phyloP scores from a whole-genome alignment of 2,329 filamentous ascomycete species.

The Pseudocercospora vitis region DNA sequence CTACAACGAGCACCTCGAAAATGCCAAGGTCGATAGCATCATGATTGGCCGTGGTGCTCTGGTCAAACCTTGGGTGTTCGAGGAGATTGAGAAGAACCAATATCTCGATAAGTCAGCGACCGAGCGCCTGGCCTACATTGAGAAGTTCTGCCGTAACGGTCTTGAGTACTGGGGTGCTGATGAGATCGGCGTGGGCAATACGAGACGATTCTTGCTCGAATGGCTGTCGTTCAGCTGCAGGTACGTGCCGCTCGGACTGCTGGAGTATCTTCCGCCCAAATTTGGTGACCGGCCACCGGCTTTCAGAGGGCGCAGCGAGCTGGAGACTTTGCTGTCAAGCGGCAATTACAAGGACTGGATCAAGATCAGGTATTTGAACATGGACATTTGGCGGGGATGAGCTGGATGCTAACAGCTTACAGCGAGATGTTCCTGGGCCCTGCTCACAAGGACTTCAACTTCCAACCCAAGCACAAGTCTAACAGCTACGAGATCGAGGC shows the following conservation, averaged over 20 bases:
- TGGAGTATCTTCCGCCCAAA: conserved; percentile 83
- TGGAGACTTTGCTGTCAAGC: conserved; percentile 91
- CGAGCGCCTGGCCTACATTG: conserved; percentile 80
- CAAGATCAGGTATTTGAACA: conserved; percentile 78
- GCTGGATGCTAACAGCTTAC: conserved; percentile 12
- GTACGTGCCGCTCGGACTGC: conserved; percentile 84
- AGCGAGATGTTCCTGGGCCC: conserved; percentile 98
- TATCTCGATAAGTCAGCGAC: conserved; percentile 92
- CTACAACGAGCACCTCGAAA: conserved; percentile 74
- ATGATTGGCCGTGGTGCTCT: conserved; percentile 97
- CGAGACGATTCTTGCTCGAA: conserved; percentile 87
- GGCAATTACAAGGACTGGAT: conserved; percentile 97
- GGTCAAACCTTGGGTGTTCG: conserved; percentile 98
- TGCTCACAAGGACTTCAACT: conserved; percentile 84
- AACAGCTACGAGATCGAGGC: conserved; percentile 84
- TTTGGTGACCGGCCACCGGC: conserved; percentile 87
- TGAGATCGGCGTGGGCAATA: conserved; percentile 88
- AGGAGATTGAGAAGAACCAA: conserved; percentile 88
- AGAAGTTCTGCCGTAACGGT: conserved; percentile 87
- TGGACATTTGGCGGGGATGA: background rate
- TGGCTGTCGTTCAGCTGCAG: conserved; percentile 92
- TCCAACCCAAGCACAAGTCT: conserved; percentile 96
- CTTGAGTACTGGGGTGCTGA: conserved; percentile 95
- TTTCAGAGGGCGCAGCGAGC: conserved; percentile 79
- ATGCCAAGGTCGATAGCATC: conserved; percentile 82